Percentiles rank a stretch among this genome's conserved stretches.
These are phyloP conservation scores for Iris pallida DNA, from an alignment of 116 monocot species.

Conservation along the genomic window DNA sequence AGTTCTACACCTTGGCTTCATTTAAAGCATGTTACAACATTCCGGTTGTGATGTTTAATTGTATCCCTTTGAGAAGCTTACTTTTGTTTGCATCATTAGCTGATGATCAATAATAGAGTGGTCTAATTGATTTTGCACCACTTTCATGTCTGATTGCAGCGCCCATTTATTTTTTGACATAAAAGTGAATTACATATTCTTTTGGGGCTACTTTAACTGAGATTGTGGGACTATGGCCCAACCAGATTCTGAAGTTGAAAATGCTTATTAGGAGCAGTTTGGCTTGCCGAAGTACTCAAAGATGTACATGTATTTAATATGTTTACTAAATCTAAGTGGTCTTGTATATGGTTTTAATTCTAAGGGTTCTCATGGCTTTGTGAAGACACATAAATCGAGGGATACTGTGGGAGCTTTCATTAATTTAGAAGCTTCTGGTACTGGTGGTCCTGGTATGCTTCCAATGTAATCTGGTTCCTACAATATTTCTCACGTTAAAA, in stretches of 20 bases:
- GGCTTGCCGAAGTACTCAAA: not conserved
- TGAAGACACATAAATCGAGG: conserved; percentile 76
- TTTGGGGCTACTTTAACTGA: not conserved
- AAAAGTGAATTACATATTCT: not conserved
- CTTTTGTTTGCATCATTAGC: too few relatives aligned
- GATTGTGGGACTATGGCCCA: not conserved
- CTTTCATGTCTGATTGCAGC: not conserved
- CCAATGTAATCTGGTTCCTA: not conserved
- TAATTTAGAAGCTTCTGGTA: conserved; percentile 93
- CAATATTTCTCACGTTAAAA: too few relatives aligned
- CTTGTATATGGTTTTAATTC: conserved; percentile 1
- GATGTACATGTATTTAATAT: not conserved
- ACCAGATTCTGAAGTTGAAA: too few relatives aligned
- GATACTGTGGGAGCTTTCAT: conserved; percentile 83
- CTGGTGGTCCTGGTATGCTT: conserved; percentile 72
- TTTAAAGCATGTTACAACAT: too few relatives aligned
- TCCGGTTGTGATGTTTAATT: too few relatives aligned
- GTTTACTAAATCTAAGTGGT: not conserved
- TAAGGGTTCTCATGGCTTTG: conserved; percentile 99
- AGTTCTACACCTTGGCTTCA: too few relatives aligned
- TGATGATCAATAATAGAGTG: not conserved
- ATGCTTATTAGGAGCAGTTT: not conserved
- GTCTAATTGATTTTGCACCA: not conserved
- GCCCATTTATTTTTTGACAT: not conserved
- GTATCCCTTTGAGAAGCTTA: too few relatives aligned